Base-by-base conservation (phyloP, 352 stramenopile genomes). In the Phytophthora podocarpi region DNA sequence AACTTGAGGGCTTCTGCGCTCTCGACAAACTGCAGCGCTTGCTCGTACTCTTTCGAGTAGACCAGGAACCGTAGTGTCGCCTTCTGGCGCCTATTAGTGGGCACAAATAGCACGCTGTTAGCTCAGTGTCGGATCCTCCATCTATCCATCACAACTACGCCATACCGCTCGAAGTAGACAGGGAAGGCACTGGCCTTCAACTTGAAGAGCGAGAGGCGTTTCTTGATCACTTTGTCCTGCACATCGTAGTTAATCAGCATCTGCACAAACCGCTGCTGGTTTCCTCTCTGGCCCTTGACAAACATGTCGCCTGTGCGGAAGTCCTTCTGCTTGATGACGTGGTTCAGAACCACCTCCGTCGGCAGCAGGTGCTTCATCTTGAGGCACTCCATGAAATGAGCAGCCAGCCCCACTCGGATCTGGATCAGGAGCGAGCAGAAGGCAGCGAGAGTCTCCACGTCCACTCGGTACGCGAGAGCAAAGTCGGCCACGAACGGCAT, bases 211-310 rank as follows among this genome's bases (percentile, higher is more conserved):
- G 60, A 66, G 12, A 94, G 59, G 15, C 82, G 70, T 59, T 89
- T 90, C 58, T 89, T 89, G 62, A 92, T 79, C 32, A 88, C 45
- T 64, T 92, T 91, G 64, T 91, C 80, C 9, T 71, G 47, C 7
- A 78, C 49, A 28, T 77, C 64, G 37, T 40, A 12, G 27, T 78
- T 50, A 10, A 93, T 73, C 15, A 94, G 58, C 52, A 76, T 66
- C 35, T 85, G 67, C 21, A 93, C 59, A 41, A 78, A 89, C 32
- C 59, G 8, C 8, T 66, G 41, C 56, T 91, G 85, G 3, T 73
- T 70, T 15, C 62, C 54, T 7, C 41, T 31, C 16, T 76, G 54
- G 16, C 60, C 54, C 16, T 73, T 66, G 24, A 87, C 80, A 54
- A 87, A 90, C 34, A 70, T 20, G 54, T 94, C 85, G 5, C 73